A percentile compares a stretch with the other conserved stretches of the same genome.
phyloP scores from a whole-genome alignment of 179 eudicot genomes.

The Camellia oleifera region DNA sequence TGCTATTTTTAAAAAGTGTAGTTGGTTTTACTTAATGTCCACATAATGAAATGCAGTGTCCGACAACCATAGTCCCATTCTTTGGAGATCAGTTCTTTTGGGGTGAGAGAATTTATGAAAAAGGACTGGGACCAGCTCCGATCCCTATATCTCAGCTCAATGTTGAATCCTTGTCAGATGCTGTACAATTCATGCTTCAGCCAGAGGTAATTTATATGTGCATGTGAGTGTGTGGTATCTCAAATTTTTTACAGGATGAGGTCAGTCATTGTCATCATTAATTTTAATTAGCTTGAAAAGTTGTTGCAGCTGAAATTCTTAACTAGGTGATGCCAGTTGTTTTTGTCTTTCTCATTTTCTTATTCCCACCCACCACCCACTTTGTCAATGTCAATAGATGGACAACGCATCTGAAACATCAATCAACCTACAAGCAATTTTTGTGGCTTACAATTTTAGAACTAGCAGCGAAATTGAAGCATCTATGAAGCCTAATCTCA shows the following conservation, averaged over 20 bases:
- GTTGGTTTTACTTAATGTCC: background rate
- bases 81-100: conserved; percentile 98
- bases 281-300: background rate
- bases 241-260: background rate
- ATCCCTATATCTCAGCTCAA: conserved; percentile 69
- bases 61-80: conserved; percentile 87
- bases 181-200: conserved; percentile 77
- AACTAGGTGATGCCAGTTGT: background rate
- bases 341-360: background rate
- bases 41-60: conserved; percentile 59
- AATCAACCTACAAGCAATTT: background rate
- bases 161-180: conserved; percentile 66
- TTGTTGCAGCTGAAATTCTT: background rate
- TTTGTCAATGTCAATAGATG: background rate
- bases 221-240: background rate
- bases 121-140: conserved; percentile 88
- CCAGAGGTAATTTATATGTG: conserved; percentile 58
- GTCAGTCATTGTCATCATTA: background rate
- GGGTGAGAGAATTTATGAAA: conserved; percentile 75
- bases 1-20: background rate
- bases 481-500: background rate
- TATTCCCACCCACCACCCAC: background rate
- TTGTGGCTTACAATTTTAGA: background rate
- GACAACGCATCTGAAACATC: background rate
- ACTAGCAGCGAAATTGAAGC: background rate